Percentiles rank a stretch among this genome's conserved stretches.
phyloP scores from a whole-genome alignment of 805 yeast genomes.

The Myxozyma lipomycoides region DNA sequence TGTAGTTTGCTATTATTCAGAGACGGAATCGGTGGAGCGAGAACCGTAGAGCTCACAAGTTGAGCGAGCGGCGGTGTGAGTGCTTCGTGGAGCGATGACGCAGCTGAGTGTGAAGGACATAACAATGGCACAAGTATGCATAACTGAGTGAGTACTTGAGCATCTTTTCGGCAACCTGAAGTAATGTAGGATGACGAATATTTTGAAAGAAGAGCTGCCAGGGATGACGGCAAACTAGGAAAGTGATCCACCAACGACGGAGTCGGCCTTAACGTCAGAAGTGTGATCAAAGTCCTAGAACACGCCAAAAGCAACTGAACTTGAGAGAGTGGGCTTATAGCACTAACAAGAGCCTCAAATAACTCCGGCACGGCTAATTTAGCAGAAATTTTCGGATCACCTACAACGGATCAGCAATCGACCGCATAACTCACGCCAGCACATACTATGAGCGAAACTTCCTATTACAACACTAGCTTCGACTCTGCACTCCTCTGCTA shows the following conservation, averaged over 20 bases:
- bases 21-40: background rate
- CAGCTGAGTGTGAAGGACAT: slow-evolving; percentile 11
- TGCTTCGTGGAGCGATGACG: background rate
- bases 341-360: slow-evolving; percentile 9
- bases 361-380: slow-evolving; percentile 6
- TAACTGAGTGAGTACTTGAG: slow-evolving; percentile 6
- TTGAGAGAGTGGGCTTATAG: slow-evolving; percentile 8
- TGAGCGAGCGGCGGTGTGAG: slow-evolving; percentile 5
- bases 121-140: slow-evolving; percentile 16
- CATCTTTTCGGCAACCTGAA: background rate
- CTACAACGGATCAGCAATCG: no score
- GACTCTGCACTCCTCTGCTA: slow-evolving; percentile 21
- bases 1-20: slow-evolving; percentile 5
- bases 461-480: slow-evolving; percentile 34
- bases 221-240: slow-evolving; percentile 7
- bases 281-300: slow-evolving; percentile 18
- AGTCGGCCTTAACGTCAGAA: slow-evolving; percentile 12
- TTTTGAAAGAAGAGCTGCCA: slow-evolving; percentile 6
- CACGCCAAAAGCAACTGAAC: slow-evolving; percentile 13
- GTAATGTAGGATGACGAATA: background rate
- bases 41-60: slow-evolving; percentile 4
- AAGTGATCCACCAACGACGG: slow-evolving; percentile 3
- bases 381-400: slow-evolving; percentile 22
- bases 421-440: background rate
- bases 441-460: slow-evolving; percentile 35